phyloP scores from a whole-genome alignment of 208 protist genomes.

The Leptomonas pyrrhocoris region DNA sequence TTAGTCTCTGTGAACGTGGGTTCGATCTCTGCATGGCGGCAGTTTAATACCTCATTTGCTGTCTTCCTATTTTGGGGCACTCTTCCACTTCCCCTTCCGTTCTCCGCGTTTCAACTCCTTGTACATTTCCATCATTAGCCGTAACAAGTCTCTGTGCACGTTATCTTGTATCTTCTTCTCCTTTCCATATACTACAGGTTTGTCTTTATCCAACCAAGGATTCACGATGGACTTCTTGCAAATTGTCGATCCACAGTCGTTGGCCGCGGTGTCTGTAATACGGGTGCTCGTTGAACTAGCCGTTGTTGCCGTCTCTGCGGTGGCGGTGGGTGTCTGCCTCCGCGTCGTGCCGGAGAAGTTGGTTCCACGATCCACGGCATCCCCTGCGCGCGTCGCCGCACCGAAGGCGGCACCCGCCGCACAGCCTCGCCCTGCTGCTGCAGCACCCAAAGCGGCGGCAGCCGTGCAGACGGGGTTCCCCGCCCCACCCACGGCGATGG shows the following conservation, averaged over 20 bases:
- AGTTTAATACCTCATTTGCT: too few relatives aligned
- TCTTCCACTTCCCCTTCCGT: too few relatives aligned
- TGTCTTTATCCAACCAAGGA: too few relatives aligned
- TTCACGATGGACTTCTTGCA: conserved; percentile 42
- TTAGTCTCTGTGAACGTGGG: too few relatives aligned
- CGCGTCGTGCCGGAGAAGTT: conserved; percentile 27
- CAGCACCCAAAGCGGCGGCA: neutral
- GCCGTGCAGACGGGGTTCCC: neutral
- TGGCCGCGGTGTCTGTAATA: conserved; percentile 9
- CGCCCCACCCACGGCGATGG: neutral
- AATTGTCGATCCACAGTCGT: conserved; percentile 23
- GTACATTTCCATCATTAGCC: neutral
- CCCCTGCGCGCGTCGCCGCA: neutral
- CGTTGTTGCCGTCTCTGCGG: conserved; percentile 6
- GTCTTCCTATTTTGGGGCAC: too few relatives aligned
- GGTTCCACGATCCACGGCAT: conserved; percentile 17
- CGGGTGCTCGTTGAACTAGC: conserved; percentile 27
- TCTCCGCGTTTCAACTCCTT: too few relatives aligned
- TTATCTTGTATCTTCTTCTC: neutral
- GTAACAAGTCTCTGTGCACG: neutral
- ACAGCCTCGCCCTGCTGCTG: neutral
- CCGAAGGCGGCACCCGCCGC: neutral
- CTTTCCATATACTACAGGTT: neutral
- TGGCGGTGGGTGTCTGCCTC: conserved; percentile 35
- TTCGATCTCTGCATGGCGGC: too few relatives aligned